These are phyloP conservation scores for Leccinum boreale DNA, from an alignment of 768 basidiomycete species.

Conservation along the genomic window DNA sequence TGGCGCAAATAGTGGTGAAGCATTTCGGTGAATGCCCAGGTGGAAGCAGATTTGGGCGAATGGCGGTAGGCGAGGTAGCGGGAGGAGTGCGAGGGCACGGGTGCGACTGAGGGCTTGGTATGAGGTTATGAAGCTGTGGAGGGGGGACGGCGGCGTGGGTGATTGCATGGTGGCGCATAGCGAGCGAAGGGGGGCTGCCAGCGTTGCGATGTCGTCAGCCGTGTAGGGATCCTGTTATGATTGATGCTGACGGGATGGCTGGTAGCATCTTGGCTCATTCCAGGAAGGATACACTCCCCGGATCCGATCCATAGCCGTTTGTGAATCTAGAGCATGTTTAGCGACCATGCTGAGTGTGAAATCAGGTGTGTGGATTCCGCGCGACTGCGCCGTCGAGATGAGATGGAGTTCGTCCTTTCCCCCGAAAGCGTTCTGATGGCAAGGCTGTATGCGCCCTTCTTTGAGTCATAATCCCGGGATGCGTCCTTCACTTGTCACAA, in stretches of 20 bases:
- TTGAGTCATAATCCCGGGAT: too few relatives aligned
- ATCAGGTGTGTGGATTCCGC: slow-evolving; percentile 28
- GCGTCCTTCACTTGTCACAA: too few relatives aligned
- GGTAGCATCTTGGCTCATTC: too few relatives aligned
- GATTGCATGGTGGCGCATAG: slow-evolving; percentile 13
- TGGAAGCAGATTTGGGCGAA: slow-evolving; percentile 20
- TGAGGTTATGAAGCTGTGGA: slow-evolving; percentile 8
- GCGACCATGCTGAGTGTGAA: slow-evolving; percentile 37
- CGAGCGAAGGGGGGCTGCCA: slow-evolving; percentile 24
- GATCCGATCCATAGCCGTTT: background rate
- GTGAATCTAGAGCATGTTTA: slow-evolving; percentile 3
- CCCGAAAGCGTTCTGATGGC: slow-evolving; percentile 38
- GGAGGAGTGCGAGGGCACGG: too few relatives aligned
- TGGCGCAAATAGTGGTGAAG: too few relatives aligned
- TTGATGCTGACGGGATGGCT: too few relatives aligned
- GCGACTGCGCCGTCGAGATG: too few relatives aligned
- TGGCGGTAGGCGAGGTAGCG: background rate
- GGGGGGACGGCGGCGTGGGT: slow-evolving; percentile 19
- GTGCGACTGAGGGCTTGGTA: too few relatives aligned
- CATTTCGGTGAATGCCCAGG: too few relatives aligned
- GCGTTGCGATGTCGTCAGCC: slow-evolving; percentile 3
- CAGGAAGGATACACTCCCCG: too few relatives aligned
- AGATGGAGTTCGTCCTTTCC: slow-evolving; percentile 33
- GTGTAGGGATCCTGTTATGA: too few relatives aligned
- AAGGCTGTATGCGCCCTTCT: slow-evolving; percentile 26